These are phyloP conservation scores for Fusarium austroafricanum DNA, from an alignment of 2,329 filamentous ascomycete genomes.

Conservation along the genomic window DNA sequence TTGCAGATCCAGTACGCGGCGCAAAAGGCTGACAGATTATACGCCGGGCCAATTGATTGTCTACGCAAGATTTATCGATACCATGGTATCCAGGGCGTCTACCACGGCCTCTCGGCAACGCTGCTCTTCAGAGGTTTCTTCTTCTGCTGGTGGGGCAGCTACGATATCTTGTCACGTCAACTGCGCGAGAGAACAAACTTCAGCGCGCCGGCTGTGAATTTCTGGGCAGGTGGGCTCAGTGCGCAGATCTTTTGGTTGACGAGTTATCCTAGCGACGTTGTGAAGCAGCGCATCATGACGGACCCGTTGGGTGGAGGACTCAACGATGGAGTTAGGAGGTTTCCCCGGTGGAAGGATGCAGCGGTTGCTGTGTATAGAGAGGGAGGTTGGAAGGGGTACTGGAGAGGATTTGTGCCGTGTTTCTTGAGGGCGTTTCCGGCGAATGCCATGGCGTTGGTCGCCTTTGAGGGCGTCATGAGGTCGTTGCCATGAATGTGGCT, in stretches of 20 bases:
- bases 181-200: constrained; percentile 75
- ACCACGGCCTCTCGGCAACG: constrained; percentile 86
- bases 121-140: constrained; percentile 92
- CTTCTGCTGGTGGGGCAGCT: constrained; percentile 98
- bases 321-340: constrained; percentile 74
- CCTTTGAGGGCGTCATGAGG: constrained; percentile 93
- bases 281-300: constrained; percentile 98
- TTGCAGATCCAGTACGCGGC: constrained; percentile 94
- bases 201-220: constrained; percentile 86
- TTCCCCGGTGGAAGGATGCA: constrained; percentile 82
- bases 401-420: constrained; percentile 93
- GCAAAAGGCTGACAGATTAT: constrained; percentile 79
- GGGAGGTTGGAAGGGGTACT: constrained; percentile 82
- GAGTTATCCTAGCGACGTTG: constrained; percentile 90
- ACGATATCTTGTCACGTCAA: constrained; percentile 81
- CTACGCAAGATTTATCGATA: constrained; percentile 72
- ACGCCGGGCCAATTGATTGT: constrained; percentile 90
- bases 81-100: constrained; percentile 84
- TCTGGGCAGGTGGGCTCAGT: constrained; percentile 94
- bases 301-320: constrained; percentile 82
- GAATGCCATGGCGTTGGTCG: constrained; percentile 92
- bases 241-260: constrained; percentile 96
- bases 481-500: constrained; percentile 58
- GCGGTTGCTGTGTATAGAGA: constrained; percentile 81
- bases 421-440: constrained; percentile 95